Evolutionary conservation across 441 rosid species (phyloP).

Genomic region (Gossypium trilobum): DNA sequence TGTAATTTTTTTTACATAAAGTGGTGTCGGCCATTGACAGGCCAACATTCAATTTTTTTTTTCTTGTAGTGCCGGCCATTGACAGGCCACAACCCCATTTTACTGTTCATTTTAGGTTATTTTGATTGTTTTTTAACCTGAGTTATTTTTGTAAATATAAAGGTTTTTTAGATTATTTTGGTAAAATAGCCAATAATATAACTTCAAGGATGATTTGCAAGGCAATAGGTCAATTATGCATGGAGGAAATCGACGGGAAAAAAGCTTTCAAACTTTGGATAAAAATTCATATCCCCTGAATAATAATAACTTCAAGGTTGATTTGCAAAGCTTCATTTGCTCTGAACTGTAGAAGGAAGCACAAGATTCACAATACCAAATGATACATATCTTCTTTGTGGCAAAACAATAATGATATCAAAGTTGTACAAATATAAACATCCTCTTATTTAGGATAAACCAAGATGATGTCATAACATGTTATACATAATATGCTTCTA

Average conservation of each 20-base stretch:
- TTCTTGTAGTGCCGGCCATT: no score
- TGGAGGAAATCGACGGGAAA: no score
- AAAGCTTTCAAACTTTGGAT: background rate
- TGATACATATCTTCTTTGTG: background rate
- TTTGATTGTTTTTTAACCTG: no score
- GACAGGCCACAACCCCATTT: no score
- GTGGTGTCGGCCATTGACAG: no score
- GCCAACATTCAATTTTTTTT: no score
- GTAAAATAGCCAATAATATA: no score
- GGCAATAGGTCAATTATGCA: background rate
- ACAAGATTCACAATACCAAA: background rate
- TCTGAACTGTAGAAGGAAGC: background rate
- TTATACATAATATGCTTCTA: background rate
- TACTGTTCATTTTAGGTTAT: no score
- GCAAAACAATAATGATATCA: background rate
- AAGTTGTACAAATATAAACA: background rate
- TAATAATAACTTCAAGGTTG: background rate
- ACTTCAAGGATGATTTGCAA: background rate
- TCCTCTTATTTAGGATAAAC: background rate
- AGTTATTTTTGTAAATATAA: no score
- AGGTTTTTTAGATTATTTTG: no score
- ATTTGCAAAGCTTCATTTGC: background rate
- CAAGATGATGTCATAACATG: background rate
- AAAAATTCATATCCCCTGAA: background rate
- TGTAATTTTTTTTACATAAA: no score